Base-by-base conservation (phyloP, 2,329 filamentous ascomycete genomes). In the Penicillium sp. region DNA sequence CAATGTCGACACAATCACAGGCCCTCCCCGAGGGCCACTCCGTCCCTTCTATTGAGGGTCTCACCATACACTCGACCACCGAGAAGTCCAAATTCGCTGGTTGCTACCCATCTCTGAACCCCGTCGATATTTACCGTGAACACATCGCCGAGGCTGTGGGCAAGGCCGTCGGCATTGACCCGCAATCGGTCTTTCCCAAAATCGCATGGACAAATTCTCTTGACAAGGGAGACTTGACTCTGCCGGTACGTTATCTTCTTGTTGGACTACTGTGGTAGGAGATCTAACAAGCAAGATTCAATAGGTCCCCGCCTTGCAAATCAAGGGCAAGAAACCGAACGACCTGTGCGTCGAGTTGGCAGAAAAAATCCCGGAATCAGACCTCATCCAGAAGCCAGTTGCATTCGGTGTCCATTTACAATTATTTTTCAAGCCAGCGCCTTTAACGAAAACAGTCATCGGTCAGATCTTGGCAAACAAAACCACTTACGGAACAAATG, bases 401-500 rank as follows among this genome's bases (percentile, higher is more conserved):
- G 74, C 78, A 20, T 77, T 80, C 50, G 85, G 83, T 59, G 79
- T 81, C 9, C 85, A 85, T 61, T 73, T 89, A 12, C 80, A 82
- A 55, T 87, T 89, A 72, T 85, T 86, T 72, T 88, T 86, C 78
- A 83, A 84, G 65, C 77, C 82, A 0, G 70, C 74, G 16, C 75
- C 80, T 7, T 76, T 89, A 21, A 79, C 79, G 9, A 76, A 78
- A 30, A 75, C 85, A 20, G 76, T 88, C 12, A 68, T 89, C 5
- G 78, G 80, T 3, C 81, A 81, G 57, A 83, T 89, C 51, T 74
- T 83, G 58, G 80, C 82, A 63, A 78, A 82, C 45, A 80, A 79
- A 59, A 67, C 71, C 2, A 71, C 75, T 20, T 89, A 83, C 65
- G 87, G 87, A 56, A 81, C 81, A 62, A 85, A 88, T 68, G 75